Base-by-base conservation (phyloP, 257 asterid species). In the Solanum medicagineum region DNA sequence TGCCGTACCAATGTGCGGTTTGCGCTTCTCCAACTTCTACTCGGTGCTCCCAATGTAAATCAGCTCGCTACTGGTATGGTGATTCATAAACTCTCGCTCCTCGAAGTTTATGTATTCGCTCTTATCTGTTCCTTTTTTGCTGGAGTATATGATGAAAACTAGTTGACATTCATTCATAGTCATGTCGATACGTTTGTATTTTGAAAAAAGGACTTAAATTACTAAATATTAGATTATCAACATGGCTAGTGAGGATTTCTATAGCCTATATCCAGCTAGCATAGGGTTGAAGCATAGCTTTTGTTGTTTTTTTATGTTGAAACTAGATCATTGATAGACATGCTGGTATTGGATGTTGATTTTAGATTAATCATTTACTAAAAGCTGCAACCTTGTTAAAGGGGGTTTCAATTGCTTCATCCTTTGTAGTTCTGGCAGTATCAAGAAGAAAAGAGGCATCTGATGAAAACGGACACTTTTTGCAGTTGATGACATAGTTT, bases 41-140 rank as follows among this genome's bases (percentile, higher is more conserved):
- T 4, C 91, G 97, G 70, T 95, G 98, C 84, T 89, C 92, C 79
- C 93, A 85, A 87, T 95, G 98, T 88, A 95, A 95, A 91, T 89
- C 95, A 17, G 95, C 91, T 86, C 94, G 81, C 84, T 95, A 95
- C 90, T 95, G 98, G 98, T 95, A 93, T 49, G 95, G 20, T 59
- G 70, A 49, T 66, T 79, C 79, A 79, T 32, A 85, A 81, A 36
- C 63, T 73, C 32, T n/a, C 56, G 19, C 10, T 80, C n/a, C 85
- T 20, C 10, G 9, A 26, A 81, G 81, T 15, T 80, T 36, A 10
- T 45, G 1, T 55, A 63, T 19, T n/a, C n/a, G 63, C 69, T 29
- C 7, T 56, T 65, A 81, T 87, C 40, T 6, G 65, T 60, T 86
- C 20, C 56, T 49, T 7, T 29, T 32, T 44, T 53, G 83, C 45